Conservation (phyloP, 768 basidiomycete species). For the Psilocybe cyanescens region DNA sequence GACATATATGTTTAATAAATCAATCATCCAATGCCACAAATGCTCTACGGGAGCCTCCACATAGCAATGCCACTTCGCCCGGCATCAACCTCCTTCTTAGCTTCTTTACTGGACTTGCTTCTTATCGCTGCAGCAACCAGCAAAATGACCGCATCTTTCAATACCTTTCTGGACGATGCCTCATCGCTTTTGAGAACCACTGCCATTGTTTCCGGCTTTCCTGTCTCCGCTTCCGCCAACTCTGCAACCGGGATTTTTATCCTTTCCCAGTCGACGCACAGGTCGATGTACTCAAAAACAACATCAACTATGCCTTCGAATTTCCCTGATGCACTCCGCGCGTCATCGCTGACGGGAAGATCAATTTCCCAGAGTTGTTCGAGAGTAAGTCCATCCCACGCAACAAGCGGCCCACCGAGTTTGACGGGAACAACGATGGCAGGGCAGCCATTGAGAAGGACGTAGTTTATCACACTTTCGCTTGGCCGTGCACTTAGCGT, state of each 20-base stretch:
- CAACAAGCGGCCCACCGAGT: conserved; percentile 61
- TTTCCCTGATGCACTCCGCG: conserved; percentile 34
- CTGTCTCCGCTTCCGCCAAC: conserved; percentile 5
- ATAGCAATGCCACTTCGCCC: conserved; percentile 66
- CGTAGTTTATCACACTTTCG: conserved; percentile 67
- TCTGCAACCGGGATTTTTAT: conserved; percentile 35
- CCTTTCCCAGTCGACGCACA: conserved; percentile 67
- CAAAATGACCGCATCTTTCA: conserved; percentile 52
- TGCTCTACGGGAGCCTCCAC: conserved; percentile 60
- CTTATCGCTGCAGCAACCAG: conserved; percentile 59
- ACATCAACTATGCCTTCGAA: conserved; percentile 60
- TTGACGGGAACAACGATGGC: conserved; percentile 63
- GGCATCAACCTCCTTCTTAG: conserved; percentile 57
- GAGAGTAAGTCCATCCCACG: conserved; percentile 66
- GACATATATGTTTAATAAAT: not conserved
- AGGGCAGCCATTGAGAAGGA: conserved; percentile 64
- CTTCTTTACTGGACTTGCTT: conserved; percentile 55
- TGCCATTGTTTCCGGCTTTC: conserved; percentile 15
- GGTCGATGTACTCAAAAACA: conserved; percentile 59
- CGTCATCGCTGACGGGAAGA: conserved; percentile 40
- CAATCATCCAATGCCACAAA: not conserved
- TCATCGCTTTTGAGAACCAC: conserved; percentile 19
- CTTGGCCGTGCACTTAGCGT: conserved; percentile 58
- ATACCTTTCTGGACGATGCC: conserved; percentile 29
- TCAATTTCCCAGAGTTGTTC: conserved; percentile 58